Conservation (phyloP, 768 basidiomycete genomes). For the Favolaschia claudopus region DNA sequence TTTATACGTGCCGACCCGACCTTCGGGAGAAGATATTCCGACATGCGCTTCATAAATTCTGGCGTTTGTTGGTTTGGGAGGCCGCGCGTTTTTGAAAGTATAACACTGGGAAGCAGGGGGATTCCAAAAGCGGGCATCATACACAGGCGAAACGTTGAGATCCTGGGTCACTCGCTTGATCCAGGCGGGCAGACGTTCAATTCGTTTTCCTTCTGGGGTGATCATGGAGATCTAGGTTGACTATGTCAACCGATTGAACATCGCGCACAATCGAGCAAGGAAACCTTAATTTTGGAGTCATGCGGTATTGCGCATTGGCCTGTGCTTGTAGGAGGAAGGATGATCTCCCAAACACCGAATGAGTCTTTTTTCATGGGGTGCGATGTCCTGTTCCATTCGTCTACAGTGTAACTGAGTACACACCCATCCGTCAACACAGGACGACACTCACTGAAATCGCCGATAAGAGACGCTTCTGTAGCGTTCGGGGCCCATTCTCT, state of each 20-base stretch:
- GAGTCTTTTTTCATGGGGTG: slow-evolving; percentile 87
- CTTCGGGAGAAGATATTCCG: slow-evolving; percentile 91
- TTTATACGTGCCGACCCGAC: slow-evolving; percentile 91
- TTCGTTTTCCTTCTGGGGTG: slow-evolving; percentile 74
- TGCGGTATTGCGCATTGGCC: slow-evolving; percentile 89
- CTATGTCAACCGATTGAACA: slow-evolving; percentile 1
- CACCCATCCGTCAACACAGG: slow-evolving; percentile 2
- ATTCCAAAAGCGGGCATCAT: slow-evolving; percentile 99
- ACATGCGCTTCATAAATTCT: slow-evolving; percentile 98
- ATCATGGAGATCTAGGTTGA: slow-evolving; percentile 88
- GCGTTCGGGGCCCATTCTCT: slow-evolving; percentile 98
- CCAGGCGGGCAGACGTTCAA: slow-evolving; percentile 95
- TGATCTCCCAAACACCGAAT: slow-evolving; percentile 92
- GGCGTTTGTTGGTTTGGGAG: slow-evolving; percentile 67
- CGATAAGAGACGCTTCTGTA: slow-evolving; percentile 81
- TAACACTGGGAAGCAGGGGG: slow-evolving; percentile 78
- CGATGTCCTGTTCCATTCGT: slow-evolving; percentile 85
- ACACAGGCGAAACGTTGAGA: slow-evolving; percentile 84
- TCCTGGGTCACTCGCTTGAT: slow-evolving; percentile 96
- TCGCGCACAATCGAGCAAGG: slow-evolving; percentile 23
- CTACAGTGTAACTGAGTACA: slow-evolving; percentile 47
- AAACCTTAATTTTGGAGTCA: slow-evolving; percentile 93
- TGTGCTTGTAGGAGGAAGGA: slow-evolving; percentile 66
- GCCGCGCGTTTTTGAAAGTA: slow-evolving; percentile 81
- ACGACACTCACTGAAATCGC: slow-evolving; percentile 89